Conservation (phyloP, 768 basidiomycete genomes). For the Russula sp. region DNA sequence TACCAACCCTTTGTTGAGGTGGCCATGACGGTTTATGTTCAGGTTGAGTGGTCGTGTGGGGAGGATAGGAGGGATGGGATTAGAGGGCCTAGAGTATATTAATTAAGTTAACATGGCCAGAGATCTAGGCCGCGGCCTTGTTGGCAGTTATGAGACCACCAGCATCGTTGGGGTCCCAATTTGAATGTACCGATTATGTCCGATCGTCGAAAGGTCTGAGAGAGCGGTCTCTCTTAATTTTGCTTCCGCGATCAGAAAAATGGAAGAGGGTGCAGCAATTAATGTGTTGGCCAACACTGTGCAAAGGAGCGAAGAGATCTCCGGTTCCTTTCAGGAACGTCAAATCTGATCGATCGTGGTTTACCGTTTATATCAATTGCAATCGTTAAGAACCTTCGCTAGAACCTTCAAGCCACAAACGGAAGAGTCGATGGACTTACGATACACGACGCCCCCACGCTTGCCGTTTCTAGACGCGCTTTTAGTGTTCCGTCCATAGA, state of each 20-base stretch:
- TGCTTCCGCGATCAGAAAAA: neutral
- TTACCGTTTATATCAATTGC: neutral
- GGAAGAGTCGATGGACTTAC: neutral
- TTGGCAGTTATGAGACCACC: neutral
- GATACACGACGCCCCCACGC: neutral
- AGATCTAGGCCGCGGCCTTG: slow-evolving; percentile 9
- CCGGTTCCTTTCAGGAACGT: neutral
- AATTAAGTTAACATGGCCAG: neutral
- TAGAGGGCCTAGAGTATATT: neutral
- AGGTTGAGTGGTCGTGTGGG: slow-evolving; percentile 13
- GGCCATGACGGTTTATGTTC: slow-evolving; percentile 10
- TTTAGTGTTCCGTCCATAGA: neutral
- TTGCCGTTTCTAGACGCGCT: neutral
- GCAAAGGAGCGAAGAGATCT: too few species aligned
- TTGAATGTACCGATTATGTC: too few species aligned
- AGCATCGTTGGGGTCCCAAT: neutral
- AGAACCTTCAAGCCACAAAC: neutral
- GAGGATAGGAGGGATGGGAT: neutral
- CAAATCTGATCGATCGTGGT: slow-evolving; percentile 3
- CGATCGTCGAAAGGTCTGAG: too few species aligned
- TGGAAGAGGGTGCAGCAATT: too few species aligned
- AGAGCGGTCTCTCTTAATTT: too few species aligned
- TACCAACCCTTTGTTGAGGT: slow-evolving; percentile 24
- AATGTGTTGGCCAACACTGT: too few species aligned
- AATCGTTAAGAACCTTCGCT: neutral